These are phyloP conservation scores for Aspergillus sp. DNA, from an alignment of 2,329 filamentous ascomycete species.

Conservation along the genomic window DNA sequence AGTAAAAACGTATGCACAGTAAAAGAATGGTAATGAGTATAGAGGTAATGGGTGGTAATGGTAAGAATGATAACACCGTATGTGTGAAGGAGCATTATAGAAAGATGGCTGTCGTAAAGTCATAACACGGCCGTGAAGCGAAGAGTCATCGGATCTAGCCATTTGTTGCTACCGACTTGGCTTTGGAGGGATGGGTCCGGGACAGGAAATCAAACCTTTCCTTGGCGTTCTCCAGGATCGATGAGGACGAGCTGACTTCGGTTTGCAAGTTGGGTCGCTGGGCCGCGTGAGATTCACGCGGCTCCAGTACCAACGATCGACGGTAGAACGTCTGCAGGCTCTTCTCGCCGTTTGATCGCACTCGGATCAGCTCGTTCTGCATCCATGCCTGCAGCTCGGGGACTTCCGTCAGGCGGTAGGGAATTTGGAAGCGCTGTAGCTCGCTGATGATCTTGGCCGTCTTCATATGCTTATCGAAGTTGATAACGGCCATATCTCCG, in stretches of 20 bases:
- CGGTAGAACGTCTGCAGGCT: constrained; percentile 72
- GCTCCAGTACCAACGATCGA: constrained; percentile 81
- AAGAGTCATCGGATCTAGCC: constrained; percentile 22
- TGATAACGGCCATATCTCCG: constrained; percentile 75
- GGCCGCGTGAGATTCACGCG: constrained; percentile 43
- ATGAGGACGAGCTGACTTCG: constrained; percentile 33
- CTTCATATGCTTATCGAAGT: constrained; percentile 95
- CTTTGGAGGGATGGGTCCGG: constrained; percentile 49
- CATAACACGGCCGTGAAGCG: constrained; percentile 13
- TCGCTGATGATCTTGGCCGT: constrained; percentile 96
- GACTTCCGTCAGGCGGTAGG: constrained; percentile 78
- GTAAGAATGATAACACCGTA: constrained; percentile 1
- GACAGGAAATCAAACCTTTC: constrained; percentile 55
- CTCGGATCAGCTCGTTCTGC: constrained; percentile 73
- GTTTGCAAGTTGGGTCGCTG: constrained; percentile 22
- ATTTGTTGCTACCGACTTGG: constrained; percentile 39
- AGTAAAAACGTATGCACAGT: neutral
- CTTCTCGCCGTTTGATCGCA: constrained; percentile 64
- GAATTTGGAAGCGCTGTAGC: constrained; percentile 92
- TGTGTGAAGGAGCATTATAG: neutral
- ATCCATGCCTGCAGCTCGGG: constrained; percentile 94
- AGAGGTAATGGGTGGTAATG: neutral
- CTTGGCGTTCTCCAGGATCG: constrained; percentile 42
- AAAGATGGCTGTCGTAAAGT: constrained; percentile 18
- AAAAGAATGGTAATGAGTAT: neutral